Base-by-base conservation (phyloP, 768 basidiomycete species). In the Hypsizygus marmoreus region DNA sequence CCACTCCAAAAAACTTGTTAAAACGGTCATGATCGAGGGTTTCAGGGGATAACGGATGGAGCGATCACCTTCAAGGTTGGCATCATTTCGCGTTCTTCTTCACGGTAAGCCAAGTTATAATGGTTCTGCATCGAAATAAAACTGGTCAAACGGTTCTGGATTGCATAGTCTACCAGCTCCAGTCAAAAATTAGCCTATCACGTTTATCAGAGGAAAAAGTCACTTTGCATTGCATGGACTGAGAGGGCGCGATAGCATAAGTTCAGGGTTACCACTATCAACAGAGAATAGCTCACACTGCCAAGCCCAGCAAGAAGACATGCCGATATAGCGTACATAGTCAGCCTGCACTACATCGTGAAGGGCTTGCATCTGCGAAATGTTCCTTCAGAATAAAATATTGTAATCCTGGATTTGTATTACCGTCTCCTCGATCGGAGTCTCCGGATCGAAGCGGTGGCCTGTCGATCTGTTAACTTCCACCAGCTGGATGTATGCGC, bases 331-430 rank as follows among this genome's bases (percentile, higher is more conserved):
- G 30, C 82, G 68, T 19, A 76, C 82, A 40, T 78, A 77, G 4
- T 82, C 82, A 3, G 76, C 76, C 49, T 81, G 60, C 6, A 84
- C 80, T n/a, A 84, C 76, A 47, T 84, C 82, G 43, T 84, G 79
- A 23, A 84, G 67, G 6, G 82, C 81, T 71, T 79, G 75, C 82
- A 84, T 83, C 76, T 77, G 38, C 17, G 24, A 13, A 14, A 16
- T 10, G 19, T 20, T 25, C 34, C 35, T 42, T 36, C 9, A 22
- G 25, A 14, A 14, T 17, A 20, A 37, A 28, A 16, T 4, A 9
- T 30, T 20, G 22, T 20, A n/a, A n/a, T n/a, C n/a, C n/a, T 9
- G 29, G 10, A 32, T 29, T 3, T 33, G 23, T 32, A 59, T 44
- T 45, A 74, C 75, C 17, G 75, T 76, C 56, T 79, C 80, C 26